A percentile compares a stretch with the other conserved stretches of the same genome.
Evolutionary conservation across 1,139 yeast species (phyloP).

Genomic region (Pneumocystis wakefieldiae): DNA sequence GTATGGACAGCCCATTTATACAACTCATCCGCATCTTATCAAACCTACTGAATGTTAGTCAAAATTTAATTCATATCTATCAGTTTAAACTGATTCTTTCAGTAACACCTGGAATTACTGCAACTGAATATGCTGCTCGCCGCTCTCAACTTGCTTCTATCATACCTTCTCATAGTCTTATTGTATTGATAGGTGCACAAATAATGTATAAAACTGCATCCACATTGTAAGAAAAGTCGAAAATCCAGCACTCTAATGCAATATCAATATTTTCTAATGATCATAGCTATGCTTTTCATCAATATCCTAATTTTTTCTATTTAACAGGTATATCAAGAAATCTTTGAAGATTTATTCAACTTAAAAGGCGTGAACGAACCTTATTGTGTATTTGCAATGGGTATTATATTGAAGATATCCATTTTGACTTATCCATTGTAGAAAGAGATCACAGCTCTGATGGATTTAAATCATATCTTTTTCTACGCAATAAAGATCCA

Average conservation of each 20-base stretch:
- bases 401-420: constrained; percentile 26
- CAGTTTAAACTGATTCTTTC: neutral
- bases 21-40: neutral
- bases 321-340: constrained; percentile 41
- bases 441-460: constrained; percentile 12
- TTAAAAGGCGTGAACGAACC: constrained; percentile 64
- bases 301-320: constrained; percentile 74
- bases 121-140: constrained; percentile 65
- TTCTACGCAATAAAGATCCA: constrained; percentile 74
- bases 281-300: constrained; percentile 41
- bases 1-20: neutral
- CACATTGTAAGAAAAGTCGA: neutral
- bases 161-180: constrained; percentile 52
- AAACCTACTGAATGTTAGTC: neutral
- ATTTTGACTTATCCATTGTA: neutral
- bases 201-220: neutral
- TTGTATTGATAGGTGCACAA: constrained; percentile 48
- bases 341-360: neutral
- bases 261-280: neutral
- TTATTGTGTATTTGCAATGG: constrained; percentile 60
- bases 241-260: no score
- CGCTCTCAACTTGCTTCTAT: constrained; percentile 41
- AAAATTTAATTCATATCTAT: neutral
- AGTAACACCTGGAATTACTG: constrained; percentile 76
- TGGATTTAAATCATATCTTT: constrained; percentile 50